phyloP scores from a whole-genome alignment of 257 asterid species.

The Solanum megistacrolobum region DNA sequence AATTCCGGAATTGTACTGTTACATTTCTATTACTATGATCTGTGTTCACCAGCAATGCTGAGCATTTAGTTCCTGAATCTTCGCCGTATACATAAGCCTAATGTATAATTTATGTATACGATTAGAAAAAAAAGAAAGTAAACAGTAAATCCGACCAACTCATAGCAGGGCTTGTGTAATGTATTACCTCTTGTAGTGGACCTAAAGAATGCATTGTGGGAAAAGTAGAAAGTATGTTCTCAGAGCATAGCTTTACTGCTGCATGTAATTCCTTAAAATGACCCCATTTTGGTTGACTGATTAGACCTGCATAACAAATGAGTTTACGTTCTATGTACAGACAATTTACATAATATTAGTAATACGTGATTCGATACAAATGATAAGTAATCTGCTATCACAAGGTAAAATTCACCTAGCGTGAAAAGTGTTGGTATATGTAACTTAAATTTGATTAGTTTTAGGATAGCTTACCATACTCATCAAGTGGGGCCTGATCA shows the following conservation, averaged over 20 bases:
- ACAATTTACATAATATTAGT: not conserved
- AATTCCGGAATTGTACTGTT: slow-evolving; percentile 36
- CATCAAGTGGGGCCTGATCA: slow-evolving; percentile 74
- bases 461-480: slow-evolving; percentile 43
- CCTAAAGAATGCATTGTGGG: slow-evolving; percentile 34
- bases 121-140: not conserved
- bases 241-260: slow-evolving; percentile 43
- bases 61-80: slow-evolving; percentile 38
- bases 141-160: not conserved
- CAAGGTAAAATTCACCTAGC: not conserved
- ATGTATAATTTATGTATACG: not conserved
- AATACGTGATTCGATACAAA: not conserved
- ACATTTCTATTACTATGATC: slow-evolving; percentile 4
- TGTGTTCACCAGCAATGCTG: slow-evolving; percentile 68
- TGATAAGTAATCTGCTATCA: not conserved
- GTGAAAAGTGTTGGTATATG: not conserved
- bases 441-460: not conserved
- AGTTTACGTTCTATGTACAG: not conserved
- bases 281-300: slow-evolving; percentile 72
- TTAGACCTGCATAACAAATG: slow-evolving; percentile 40
- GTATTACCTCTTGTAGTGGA: slow-evolving; percentile 46
- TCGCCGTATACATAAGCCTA: slow-evolving; percentile 50
- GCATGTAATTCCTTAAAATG: slow-evolving; percentile 70
- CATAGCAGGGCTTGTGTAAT: not conserved
- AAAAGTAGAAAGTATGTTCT: slow-evolving; percentile 41